phyloP scores from a whole-genome alignment of 2,329 filamentous ascomycete species.

The Rasamsonia emersonii region DNA sequence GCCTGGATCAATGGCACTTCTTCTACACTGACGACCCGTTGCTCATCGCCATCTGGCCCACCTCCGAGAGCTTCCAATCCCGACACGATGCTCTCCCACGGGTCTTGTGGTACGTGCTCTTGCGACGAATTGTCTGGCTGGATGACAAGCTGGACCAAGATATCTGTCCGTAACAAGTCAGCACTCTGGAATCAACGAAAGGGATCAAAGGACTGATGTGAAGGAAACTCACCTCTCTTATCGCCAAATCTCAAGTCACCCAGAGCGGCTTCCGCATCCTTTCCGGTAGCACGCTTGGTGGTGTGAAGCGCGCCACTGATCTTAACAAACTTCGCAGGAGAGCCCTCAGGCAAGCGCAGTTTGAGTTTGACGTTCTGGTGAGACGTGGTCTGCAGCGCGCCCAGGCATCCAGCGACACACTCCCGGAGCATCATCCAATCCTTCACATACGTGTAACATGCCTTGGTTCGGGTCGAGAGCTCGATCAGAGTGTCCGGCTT shows the following conservation, averaged over 20 bases:
- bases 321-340: constrained; percentile 96
- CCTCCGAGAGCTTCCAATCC: constrained; percentile 89
- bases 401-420: constrained; percentile 86
- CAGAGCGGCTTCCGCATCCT: constrained; percentile 84
- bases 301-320: constrained; percentile 94
- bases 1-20: constrained; percentile 93
- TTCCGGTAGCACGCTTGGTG: constrained; percentile 88
- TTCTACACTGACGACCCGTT: constrained; percentile 75
- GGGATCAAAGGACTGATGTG: too few species aligned
- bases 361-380: constrained; percentile 97
- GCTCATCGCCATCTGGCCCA: constrained; percentile 75
- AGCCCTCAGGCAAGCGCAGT: constrained; percentile 87
- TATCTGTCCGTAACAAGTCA: constrained; percentile 51
- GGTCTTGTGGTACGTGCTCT: constrained; percentile 82
- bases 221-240: constrained; percentile 52
- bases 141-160: constrained; percentile 89
- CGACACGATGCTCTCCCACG: constrained; percentile 96
- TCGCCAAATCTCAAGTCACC: constrained; percentile 93
- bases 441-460: constrained; percentile 95
- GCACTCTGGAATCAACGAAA: not conserved
- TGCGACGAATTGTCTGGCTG: constrained; percentile 73
- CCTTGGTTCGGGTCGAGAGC: constrained; percentile 88
- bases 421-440: constrained; percentile 99
- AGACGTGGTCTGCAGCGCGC: constrained; percentile 85
- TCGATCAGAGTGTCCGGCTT: constrained; percentile 99